Conservation (phyloP, 148 eudicot species). For the Hydrangea macrophylla region DNA sequence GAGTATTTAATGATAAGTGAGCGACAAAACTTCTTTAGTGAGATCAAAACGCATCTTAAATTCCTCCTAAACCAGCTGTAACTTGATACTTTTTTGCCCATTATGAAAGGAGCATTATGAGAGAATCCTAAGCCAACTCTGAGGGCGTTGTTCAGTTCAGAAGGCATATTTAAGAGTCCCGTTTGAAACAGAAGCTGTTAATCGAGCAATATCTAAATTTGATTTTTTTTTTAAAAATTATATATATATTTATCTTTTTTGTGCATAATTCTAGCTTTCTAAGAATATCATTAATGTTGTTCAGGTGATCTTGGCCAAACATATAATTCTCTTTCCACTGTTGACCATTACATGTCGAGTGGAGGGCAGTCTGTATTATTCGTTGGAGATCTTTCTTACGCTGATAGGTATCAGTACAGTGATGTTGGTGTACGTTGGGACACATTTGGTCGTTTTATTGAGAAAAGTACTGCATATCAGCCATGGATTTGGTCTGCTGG, state of each 20-base stretch:
- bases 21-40: not conserved
- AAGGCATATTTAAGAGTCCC: no score
- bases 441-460: conserved; percentile 84
- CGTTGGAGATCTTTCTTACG: conserved; percentile 95
- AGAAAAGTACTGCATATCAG: conserved; percentile 71
- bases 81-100: no score
- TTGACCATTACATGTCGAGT: conserved; percentile 70
- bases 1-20: no score
- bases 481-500: conserved; percentile 97
- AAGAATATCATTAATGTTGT: not conserved
- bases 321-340: conserved; percentile 76
- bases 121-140: no score
- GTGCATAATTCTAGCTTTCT: conserved; percentile 1
- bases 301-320: conserved; percentile 96
- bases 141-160: no score
- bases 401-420: conserved; percentile 67
- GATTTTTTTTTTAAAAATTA: no score
- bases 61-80: no score
- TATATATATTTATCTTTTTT: no score
- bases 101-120: no score
- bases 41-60: not conserved
- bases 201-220: no score
- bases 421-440: conserved; percentile 92
- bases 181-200: no score
- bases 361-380: conserved; percentile 71